Percentiles rank a stretch among this genome's conserved stretches.
Conservation (phyloP, 2,329 filamentous ascomycete species). For the Akanthomyces muscarius region DNA sequence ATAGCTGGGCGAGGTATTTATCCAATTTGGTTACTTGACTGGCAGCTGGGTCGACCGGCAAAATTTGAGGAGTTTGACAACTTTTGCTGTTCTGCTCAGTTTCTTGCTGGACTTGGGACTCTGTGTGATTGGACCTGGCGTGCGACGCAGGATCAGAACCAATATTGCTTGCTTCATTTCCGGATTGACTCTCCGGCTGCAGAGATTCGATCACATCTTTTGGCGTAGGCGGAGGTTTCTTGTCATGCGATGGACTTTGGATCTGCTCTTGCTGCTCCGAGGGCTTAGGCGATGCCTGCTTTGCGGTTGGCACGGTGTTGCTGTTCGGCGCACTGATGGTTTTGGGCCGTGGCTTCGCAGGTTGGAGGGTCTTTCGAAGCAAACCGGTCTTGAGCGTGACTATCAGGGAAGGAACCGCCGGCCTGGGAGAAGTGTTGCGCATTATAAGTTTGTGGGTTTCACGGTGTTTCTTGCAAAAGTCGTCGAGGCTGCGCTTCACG, state of each 20-base stretch:
- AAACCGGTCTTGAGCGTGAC: too few species aligned
- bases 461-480: neutral
- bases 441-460: neutral
- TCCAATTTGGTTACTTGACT: neutral
- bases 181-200: neutral
- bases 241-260: neutral
- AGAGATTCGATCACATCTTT: neutral
- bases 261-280: neutral
- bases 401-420: too few species aligned
- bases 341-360: neutral
- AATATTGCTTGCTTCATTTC: neutral
- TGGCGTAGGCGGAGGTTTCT: neutral
- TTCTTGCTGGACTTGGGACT: neutral
- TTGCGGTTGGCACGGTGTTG: neutral
- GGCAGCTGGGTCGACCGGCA: fast-evolving
- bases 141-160: neutral
- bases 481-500: neutral
- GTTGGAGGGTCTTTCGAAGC: neutral
- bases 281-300: neutral
- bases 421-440: neutral
- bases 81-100: neutral
- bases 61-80: neutral
- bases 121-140: neutral
- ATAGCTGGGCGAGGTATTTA: neutral
- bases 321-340: neutral